These are phyloP conservation scores for Thymus mandschuricus DNA, from an alignment of 257 asterid species.

Conservation along the genomic window DNA sequence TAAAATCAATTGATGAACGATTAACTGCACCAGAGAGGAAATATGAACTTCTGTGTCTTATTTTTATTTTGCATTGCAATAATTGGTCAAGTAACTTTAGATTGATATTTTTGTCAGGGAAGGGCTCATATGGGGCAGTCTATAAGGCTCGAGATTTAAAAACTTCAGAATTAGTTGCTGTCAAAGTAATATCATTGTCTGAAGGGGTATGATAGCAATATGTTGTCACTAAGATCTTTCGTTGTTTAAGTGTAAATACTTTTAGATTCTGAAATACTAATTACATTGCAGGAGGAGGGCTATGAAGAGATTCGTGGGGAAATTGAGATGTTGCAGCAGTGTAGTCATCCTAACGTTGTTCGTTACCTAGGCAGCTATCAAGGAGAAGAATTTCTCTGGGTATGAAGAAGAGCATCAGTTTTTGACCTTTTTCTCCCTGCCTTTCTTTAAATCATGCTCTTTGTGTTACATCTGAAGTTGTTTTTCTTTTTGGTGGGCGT, in stretches of 20 bases:
- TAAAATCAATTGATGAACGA: neutral
- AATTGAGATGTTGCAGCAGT: slow-evolving; percentile 99
- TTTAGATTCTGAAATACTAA: slow-evolving; percentile 23
- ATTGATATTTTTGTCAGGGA: slow-evolving; percentile 57
- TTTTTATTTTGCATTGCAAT: neutral
- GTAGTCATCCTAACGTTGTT: slow-evolving; percentile 99
- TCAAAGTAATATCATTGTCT: slow-evolving; percentile 91
- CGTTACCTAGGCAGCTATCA: slow-evolving; percentile 99
- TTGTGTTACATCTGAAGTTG: slow-evolving; percentile 9
- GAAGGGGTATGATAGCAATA: slow-evolving; percentile 77
- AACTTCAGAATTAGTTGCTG: slow-evolving; percentile 95
- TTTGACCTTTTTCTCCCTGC: neutral
- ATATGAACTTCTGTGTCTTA: neutral
- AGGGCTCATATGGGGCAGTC: slow-evolving; percentile 96
- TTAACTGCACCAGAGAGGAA: slow-evolving; percentile 17
- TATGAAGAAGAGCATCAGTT: slow-evolving; percentile 43
- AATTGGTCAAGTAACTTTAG: slow-evolving; percentile 25
- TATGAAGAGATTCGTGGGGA: slow-evolving; percentile 98
- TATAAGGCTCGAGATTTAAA: slow-evolving; percentile 91
- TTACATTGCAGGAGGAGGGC: slow-evolving; percentile 83
- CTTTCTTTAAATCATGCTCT: neutral
- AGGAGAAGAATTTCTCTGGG: slow-evolving; percentile 99
- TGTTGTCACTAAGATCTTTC: slow-evolving; percentile 11
- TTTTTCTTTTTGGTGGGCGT: slow-evolving; percentile 15
- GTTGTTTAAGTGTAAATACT: slow-evolving; percentile 9